phyloP scores from a whole-genome alignment of 2,329 filamentous ascomycete species.

The Aspergillus tubingensis region DNA sequence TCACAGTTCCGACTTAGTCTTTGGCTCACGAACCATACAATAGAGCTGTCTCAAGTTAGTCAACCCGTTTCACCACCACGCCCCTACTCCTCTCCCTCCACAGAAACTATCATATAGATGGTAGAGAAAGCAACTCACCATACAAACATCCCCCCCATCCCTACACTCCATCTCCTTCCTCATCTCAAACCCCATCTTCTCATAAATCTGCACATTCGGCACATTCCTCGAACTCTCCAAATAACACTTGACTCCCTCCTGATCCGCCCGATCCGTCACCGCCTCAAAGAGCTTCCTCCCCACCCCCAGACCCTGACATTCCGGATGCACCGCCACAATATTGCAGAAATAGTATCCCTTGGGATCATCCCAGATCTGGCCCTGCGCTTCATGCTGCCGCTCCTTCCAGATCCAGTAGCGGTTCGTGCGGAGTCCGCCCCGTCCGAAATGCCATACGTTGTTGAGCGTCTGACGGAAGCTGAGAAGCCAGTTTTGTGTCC shows the following conservation, averaged over 20 bases:
- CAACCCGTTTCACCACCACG: not conserved
- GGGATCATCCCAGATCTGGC: constrained; percentile 65
- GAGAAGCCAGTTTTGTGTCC: constrained; percentile 63
- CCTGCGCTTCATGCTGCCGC: constrained; percentile 65
- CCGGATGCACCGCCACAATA: constrained; percentile 70
- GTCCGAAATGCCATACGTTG: constrained; percentile 65
- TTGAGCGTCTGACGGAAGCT: constrained; percentile 65
- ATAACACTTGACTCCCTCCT: constrained; percentile 66
- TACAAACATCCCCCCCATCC: constrained; percentile 60
- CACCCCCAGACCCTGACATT: constrained; percentile 66
- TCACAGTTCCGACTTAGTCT: not conserved
- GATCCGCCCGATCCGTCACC: constrained; percentile 66
- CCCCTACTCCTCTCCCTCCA: not conserved
- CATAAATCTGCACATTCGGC: constrained; percentile 72
- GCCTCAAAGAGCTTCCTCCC: constrained; percentile 65
- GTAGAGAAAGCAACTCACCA: constrained; percentile 38
- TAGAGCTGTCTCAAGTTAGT: constrained; percentile 17
- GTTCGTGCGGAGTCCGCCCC: constrained; percentile 66
- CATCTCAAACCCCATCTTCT: constrained; percentile 67
- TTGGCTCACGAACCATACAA: constrained; percentile 25
- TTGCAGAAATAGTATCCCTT: constrained; percentile 78
- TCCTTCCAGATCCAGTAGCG: constrained; percentile 76
- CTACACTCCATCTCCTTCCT: constrained; percentile 67
- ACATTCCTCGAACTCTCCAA: constrained; percentile 68
- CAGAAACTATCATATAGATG: not conserved